Conservation (phyloP, 164 flowering plant species). For the Berberis vulgaris region DNA sequence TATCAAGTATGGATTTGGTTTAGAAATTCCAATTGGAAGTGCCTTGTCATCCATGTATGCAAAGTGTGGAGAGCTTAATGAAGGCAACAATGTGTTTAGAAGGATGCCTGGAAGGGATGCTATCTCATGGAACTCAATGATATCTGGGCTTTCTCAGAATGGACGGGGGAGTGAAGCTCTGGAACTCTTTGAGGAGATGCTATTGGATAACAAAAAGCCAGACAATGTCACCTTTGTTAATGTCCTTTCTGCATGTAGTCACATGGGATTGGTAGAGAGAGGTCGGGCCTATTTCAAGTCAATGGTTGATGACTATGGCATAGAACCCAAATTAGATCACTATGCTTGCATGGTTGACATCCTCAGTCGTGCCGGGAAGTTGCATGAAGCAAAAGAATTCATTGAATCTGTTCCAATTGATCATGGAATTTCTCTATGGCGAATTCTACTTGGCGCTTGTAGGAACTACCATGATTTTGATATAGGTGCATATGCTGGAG, state of each 20-base stretch:
- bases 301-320: constrained; percentile 41
- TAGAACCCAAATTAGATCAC: constrained; percentile 55
- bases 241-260: constrained; percentile 81
- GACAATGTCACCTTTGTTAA: constrained; percentile 73
- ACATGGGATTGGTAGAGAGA: constrained; percentile 61
- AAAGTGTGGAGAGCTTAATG: constrained; percentile 64
- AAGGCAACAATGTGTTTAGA: constrained; percentile 47
- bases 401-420: constrained; percentile 59
- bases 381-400: constrained; percentile 61
- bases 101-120: constrained; percentile 56
- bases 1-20: constrained; percentile 57
- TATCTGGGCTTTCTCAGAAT: constrained; percentile 77
- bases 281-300: constrained; percentile 58
- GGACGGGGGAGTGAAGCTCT: constrained; percentile 60
- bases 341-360: constrained; percentile 87
- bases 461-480: constrained; percentile 45
- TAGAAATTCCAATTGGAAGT: constrained; percentile 61
- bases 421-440: constrained; percentile 69
- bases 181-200: constrained; percentile 66
- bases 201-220: constrained; percentile 40
- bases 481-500: constrained; percentile 74
- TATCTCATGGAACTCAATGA: constrained; percentile 80
- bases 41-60: constrained; percentile 79
- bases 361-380: constrained; percentile 66
- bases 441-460: constrained; percentile 58